Percentiles rank a stretch among this genome's conserved stretches.
Evolutionary conservation across 176 grass and related monocot genomes (phyloP).

Genomic region (Ampelocalamus luodianensis): DNA sequence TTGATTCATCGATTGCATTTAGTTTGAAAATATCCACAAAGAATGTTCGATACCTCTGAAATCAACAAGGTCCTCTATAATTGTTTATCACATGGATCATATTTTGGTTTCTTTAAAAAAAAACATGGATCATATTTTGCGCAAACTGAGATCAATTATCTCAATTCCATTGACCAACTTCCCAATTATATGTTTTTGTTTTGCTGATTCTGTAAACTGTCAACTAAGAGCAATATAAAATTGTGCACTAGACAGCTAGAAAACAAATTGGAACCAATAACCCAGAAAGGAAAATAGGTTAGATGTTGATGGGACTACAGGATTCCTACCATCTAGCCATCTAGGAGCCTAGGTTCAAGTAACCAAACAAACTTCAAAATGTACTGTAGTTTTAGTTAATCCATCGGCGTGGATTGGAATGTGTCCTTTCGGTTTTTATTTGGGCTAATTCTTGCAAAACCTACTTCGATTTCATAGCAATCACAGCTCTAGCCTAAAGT

Average conservation of each 20-base stretch:
- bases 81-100: background rate
- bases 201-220: background rate
- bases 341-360: background rate
- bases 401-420: background rate
- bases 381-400: background rate
- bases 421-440: background rate
- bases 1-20: background rate
- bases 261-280: background rate
- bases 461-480: background rate
- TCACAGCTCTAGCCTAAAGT: constrained; percentile 9
- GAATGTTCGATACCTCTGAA: background rate
- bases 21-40: background rate
- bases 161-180: background rate
- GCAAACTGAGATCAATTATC: background rate
- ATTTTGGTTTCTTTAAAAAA: background rate
- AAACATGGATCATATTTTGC: background rate
- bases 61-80: background rate
- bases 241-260: background rate
- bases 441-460: background rate
- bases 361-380: background rate
- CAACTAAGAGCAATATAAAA: background rate
- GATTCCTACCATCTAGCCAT: background rate
- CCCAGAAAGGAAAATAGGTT: background rate
- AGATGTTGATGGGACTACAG: background rate
- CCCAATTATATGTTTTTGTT: background rate